Evolutionary conservation across 352 stramenopile genomes (phyloP).

Genomic region (Globisporangium yorkense): DNA sequence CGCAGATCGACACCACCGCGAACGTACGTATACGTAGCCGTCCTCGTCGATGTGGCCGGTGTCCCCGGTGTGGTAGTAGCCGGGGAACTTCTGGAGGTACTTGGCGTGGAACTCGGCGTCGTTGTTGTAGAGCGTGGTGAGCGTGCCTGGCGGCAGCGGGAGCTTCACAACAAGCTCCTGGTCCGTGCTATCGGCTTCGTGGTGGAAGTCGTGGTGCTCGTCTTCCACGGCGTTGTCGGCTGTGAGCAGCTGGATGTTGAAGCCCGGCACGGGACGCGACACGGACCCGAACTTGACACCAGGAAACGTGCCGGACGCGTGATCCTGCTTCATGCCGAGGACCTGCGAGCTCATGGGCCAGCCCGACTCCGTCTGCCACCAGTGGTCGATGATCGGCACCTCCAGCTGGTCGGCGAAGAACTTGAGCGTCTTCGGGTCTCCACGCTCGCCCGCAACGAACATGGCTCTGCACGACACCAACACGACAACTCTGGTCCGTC

Average conservation of each 20-base stretch:
- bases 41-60: conserved; percentile 85
- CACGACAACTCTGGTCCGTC: background rate
- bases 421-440: conserved; percentile 83
- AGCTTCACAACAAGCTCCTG: conserved; percentile 75
- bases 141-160: conserved; percentile 70
- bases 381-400: conserved; percentile 82
- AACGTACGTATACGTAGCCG: conserved; percentile 81
- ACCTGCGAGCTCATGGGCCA: conserved; percentile 73
- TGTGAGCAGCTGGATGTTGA: conserved; percentile 71
- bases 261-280: conserved; percentile 71
- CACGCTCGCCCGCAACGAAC: conserved; percentile 86
- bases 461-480: conserved; percentile 31
- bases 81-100: conserved; percentile 81
- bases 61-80: conserved; percentile 89
- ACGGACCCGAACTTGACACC: conserved; percentile 62
- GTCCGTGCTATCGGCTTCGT: conserved; percentile 50
- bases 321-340: conserved; percentile 64
- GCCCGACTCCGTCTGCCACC: conserved; percentile 90
- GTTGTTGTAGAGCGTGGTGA: conserved; percentile 85
- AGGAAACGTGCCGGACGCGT: conserved; percentile 24
- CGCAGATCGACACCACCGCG: background rate
- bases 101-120: conserved; percentile 71
- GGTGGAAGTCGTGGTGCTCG: conserved; percentile 34
- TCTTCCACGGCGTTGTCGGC: conserved; percentile 34
- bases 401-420: conserved; percentile 63